Evolutionary conservation across 164 flowering plant species (phyloP).

Genomic region (Dillenia suffruticosa): DNA sequence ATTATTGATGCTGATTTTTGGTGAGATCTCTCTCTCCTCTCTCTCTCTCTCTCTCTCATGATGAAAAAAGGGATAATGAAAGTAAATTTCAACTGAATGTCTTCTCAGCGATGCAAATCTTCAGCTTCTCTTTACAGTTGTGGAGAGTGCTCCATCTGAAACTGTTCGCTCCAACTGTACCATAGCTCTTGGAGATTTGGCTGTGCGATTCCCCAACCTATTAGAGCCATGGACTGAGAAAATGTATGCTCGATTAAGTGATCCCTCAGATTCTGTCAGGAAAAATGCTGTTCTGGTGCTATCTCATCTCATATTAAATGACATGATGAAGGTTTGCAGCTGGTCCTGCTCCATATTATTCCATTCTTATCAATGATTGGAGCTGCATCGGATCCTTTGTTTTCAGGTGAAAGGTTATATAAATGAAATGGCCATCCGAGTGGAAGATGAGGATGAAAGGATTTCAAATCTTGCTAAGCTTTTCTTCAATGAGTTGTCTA

Average conservation of each 20-base stretch:
- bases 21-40: constrained; percentile 33
- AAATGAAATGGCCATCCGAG: constrained; percentile 82
- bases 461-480: constrained; percentile 89
- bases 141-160: constrained; percentile 83
- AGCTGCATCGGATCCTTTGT: constrained; percentile 8
- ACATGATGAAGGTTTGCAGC: constrained; percentile 93
- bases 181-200: constrained; percentile 90
- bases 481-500: constrained; percentile 88
- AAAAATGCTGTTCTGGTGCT: constrained; percentile 97
- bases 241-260: constrained; percentile 84
- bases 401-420: constrained; percentile 94
- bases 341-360: constrained; percentile 6
- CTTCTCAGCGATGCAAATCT: constrained; percentile 81
- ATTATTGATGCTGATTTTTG: constrained; percentile 88
- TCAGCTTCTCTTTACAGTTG: constrained; percentile 96
- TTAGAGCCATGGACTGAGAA: constrained; percentile 99
- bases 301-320: constrained; percentile 96
- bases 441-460: constrained; percentile 94
- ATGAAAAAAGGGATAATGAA: neutral
- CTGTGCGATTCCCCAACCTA: constrained; percentile 96
- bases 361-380: neutral
- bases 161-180: constrained; percentile 94
- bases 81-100: constrained; percentile 10
- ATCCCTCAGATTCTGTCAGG: constrained; percentile 76
- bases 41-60: constrained; percentile 1